Base-by-base conservation (phyloP, 2,329 filamentous ascomycete genomes). In the Ceratocystis variospora region DNA sequence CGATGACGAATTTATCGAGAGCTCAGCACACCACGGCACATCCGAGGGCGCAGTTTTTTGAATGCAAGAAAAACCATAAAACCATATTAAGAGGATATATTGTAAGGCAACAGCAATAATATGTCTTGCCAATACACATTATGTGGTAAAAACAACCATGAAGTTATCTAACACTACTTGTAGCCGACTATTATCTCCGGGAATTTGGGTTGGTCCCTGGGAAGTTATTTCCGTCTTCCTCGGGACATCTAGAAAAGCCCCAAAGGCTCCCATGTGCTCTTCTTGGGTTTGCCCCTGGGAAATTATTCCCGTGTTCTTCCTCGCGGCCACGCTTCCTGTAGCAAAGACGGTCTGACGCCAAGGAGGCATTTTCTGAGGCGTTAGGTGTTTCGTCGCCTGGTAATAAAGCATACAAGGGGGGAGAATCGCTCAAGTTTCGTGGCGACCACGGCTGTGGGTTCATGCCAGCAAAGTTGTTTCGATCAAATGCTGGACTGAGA, bases 301-400 rank as follows among this genome's bases (percentile, higher is more conserved):
- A 69, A 63, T 69, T 69, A 57, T 69, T 69, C 4, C 62, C 62
- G 12, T 64, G 17, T 48, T 68, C 66, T 41, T 63, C 66, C n/a
- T 67, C 62, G 4, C 55, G 15, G 44, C 37, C 57, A 7, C 22
- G n/a, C 59, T 48, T 19, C 57, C 31, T 64, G 33, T 15, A 41
- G 46, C 31, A 25, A 19, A 31, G 17, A 12, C 12, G 55, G 17
- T 22, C 53, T 19, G n/a, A 31, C 25, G 31, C n/a, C n/a, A n/a
- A 6, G n/a, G 7, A 25, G 17, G 17, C 55, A 17, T 59, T 31
- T n/a, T n/a, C 17, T 15, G 28, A 31, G 17, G 15, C 28, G 28
- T 55, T 10, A n/a, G 17, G n/a, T 12, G 19, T 31, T 25, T 65
- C 66, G 28, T 62, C 63, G 57, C 53, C 62, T 8, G 62, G 15